Evolutionary conservation across 805 yeast genomes (phyloP).

Genomic region (Vanderwaltozyma yarrowii): DNA sequence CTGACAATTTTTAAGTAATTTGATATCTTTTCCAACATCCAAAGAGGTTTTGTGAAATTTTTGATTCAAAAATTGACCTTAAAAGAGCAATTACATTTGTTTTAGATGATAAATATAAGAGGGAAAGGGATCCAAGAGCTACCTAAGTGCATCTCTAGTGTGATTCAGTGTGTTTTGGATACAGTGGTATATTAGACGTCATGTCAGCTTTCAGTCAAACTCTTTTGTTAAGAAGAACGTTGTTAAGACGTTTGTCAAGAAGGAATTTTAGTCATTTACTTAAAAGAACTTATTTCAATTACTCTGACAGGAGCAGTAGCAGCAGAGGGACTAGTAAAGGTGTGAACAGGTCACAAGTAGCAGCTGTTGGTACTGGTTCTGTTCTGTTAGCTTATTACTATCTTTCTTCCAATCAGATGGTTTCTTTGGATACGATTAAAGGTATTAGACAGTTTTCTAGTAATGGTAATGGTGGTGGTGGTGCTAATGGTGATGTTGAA

Average conservation of each 20-base stretch:
- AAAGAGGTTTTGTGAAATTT: too few species aligned
- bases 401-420: constrained; percentile 9
- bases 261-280: constrained; percentile 11
- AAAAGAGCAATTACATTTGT: too few species aligned
- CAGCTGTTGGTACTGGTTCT: constrained; percentile 6
- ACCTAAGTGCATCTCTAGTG: too few species aligned
- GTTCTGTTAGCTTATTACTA: constrained; percentile 13
- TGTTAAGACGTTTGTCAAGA: constrained; percentile 12
- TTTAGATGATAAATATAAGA: too few species aligned
- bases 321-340: not conserved
- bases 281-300: constrained; percentile 8
- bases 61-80: too few species aligned
- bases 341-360: not conserved
- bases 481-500: not conserved
- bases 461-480: not conserved
- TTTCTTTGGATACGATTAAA: constrained; percentile 20
- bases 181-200: not conserved
- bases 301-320: not conserved
- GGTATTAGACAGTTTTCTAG: constrained; percentile 19
- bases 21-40: too few species aligned
- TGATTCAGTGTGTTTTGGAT: too few species aligned
- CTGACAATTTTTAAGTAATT: too few species aligned
- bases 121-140: too few species aligned
- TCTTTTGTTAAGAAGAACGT: constrained; percentile 1
- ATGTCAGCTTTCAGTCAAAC: constrained; percentile 1